Base-by-base conservation (phyloP, 2,329 filamentous ascomycete genomes). In the Talaromyces funiculosus region DNA sequence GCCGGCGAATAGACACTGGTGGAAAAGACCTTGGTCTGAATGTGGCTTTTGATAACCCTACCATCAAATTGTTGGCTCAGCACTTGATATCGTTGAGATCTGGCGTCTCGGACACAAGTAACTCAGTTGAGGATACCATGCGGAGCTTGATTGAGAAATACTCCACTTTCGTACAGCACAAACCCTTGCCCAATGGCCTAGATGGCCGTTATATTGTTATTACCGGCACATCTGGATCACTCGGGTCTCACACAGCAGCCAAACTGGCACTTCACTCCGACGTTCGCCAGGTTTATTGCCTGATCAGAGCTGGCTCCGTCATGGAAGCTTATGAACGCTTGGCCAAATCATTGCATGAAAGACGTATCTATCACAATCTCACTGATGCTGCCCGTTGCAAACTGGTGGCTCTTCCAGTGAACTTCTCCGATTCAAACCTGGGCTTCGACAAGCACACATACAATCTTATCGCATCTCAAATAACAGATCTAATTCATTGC, bases 211-310 rank as follows among this genome's bases (percentile, higher is more conserved):
- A 70, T 42, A 64, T 74, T 69, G 71, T 86, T 1, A 69, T 89
- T 3, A 89, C 86, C 0, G 87, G 87, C 1, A 81, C 82, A 0
- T 89, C 87, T 0, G 87, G 87, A 0, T 86, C 85, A 1, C 76
- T 89, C 0, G 87, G 87, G 1, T 78, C 83, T 0, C 85, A 87
- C 64, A 74, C 87, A 1, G 76, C 85, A 1, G 68, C 78, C 31
- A 69, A 78, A 22, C 73, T 86, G 3, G 66, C 72, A 1, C 33
- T 37, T 2, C 63, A 69, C 16, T 4, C 65, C 0, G 65, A 67
- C 1, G 72, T 85, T 0, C 65, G 68, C 3, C 78, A 74, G 42
- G 73, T 88, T 9, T 81, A 83, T 67, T 86, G 85, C 68, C 76
- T 87, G 3, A 77, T 86, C 26, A 80, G 85, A 56, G 82, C 78